Evolutionary conservation across 257 asterid genomes (phyloP), one percentile per base, ranked within the genome.

Genomic region (Nicotiana otophora): DNA sequence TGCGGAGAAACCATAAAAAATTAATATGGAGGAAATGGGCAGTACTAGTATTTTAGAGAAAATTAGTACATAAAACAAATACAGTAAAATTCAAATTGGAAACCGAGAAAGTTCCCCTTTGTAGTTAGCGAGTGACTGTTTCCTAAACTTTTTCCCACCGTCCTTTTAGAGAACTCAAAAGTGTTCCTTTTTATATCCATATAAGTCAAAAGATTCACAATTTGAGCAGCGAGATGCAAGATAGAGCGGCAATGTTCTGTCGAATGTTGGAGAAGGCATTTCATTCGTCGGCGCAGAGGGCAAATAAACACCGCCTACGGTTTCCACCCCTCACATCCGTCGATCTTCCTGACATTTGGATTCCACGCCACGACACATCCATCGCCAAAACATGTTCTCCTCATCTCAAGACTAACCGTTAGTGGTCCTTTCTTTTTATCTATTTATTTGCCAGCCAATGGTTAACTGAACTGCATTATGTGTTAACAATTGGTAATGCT

Each of bases 331-430:
- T 81, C 7, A 42, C 51, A 78, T 81, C 84, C 23, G 51, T 82
- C 26, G 85, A 82, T 82, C 62, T 84, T 28, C 83, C 85, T 5
- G 87, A 85, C 54, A 31, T 82, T 85, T 85, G 87, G 87, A 68
- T 28, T 84, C 84, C 86, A 7, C 31, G 36, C 28, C 10, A 61
- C 28, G 10, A 9, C 34, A 33, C 84, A n/a, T 20, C 46, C 69
- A 30, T 23, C 80, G 28, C 33, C 8, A 61, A 69, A 36, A 14
- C 57, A 53, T 4, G 57, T 53, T 53, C 17, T 1, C 57, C 17
- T 14, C 10, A 42, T 42, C 48, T 54, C 60, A 54, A 15, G n/a
- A 26, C 17, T 16, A 60, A 60, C 3, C 14, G 79, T 70, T 10
- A 39, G 78, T 69, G 26, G 31, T 7, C 31, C 15, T 53, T 19